phyloP scores from a whole-genome alignment of 2,329 filamentous ascomycete genomes.

The Lasiodiplodia gonubiensis region DNA sequence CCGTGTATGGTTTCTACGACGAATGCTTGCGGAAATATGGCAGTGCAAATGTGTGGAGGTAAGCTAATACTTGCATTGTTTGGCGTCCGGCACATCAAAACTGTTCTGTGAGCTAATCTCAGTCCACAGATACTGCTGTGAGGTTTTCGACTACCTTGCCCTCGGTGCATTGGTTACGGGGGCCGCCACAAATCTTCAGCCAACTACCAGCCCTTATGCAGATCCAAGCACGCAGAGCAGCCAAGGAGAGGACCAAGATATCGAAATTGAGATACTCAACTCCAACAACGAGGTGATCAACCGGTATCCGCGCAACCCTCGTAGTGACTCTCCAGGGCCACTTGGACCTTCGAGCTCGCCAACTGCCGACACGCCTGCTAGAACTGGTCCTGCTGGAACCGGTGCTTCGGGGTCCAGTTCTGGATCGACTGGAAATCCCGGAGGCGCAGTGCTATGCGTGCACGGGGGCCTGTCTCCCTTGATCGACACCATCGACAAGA shows the following conservation, averaged over 20 bases:
- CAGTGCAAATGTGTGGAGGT: slow-evolving; percentile 94
- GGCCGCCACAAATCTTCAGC: slow-evolving; percentile 70
- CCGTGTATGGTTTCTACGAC: slow-evolving; percentile 97
- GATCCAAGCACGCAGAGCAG: slow-evolving; percentile 58
- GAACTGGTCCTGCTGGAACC: slow-evolving; percentile 74
- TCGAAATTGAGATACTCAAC: slow-evolving; percentile 93
- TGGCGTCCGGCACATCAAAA: not conserved
- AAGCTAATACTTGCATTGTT: slow-evolving; percentile 1
- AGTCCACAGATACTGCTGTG: slow-evolving; percentile 74
- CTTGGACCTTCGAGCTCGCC: slow-evolving; percentile 46
- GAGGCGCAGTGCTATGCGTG: slow-evolving; percentile 89
- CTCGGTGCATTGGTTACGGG: slow-evolving; percentile 90
- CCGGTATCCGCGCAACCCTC: slow-evolving; percentile 63
- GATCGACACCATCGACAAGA: slow-evolving; percentile 94
- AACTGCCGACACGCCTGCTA: slow-evolving; percentile 36
- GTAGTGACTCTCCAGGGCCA: slow-evolving; percentile 8
- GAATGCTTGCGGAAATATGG: slow-evolving; percentile 96
- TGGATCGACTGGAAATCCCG: slow-evolving; percentile 63
- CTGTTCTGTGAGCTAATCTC: not conserved
- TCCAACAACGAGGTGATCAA: slow-evolving; percentile 80
- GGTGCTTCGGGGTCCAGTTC: slow-evolving; percentile 74
- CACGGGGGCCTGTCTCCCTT: slow-evolving; percentile 91
- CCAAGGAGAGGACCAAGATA: slow-evolving; percentile 63
- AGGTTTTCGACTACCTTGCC: slow-evolving; percentile 96
- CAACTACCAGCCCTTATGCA: slow-evolving; percentile 60